Evolutionary conservation across 2,329 filamentous ascomycete genomes (phyloP), one percentile per base, ranked within the genome.

Genomic region (Didymella sp.): DNA sequence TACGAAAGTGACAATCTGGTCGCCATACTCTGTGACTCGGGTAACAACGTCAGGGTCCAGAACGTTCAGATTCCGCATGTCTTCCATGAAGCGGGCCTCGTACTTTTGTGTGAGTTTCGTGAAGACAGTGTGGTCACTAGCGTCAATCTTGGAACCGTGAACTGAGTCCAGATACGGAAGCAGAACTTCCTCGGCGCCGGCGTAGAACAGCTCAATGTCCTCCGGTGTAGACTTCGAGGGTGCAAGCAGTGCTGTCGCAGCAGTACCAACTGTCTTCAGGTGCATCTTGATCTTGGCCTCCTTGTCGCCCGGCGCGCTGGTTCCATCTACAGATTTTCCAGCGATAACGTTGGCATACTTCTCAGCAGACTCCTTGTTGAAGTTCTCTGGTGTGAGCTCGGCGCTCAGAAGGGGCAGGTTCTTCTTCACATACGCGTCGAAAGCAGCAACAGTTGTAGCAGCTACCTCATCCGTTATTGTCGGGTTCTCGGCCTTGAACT

Each of bases 211-310:
- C 27, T 79, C 75, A 30, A 73, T 41, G 61, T 70, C 56, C n/a
- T 71, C 67, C 5, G 69, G 60, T 25, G 69, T 67, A 15, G 69
- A 48, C 27, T 74, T 74, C 17, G 59, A 71, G 17, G 51, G 73
- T 27, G 58, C 66, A 33, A 64, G 60, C 38, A 88, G 74, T 2
- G 82, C 83, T 53, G 80, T 79, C 11, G 83, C 81, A 17, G 86
- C 85, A 2, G 81, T 79, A 13, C 79, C 73, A 2, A 81, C 81
- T 0, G 85, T 88, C 61, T 86, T 87, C 60, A 96, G 84, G 69
- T 96, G 91, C 91, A 96, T 96, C 78, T 93, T 96, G 64, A 91
- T 78, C 79, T 96, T 96, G 13, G 91, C 91, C 73, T 96, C 90
- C 53, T 87, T 87, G 69, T 96, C 92, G 6, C 89, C 85, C 0